Base-by-base conservation (phyloP, 2,329 filamentous ascomycete species). In the Talaromyces sp. region DNA sequence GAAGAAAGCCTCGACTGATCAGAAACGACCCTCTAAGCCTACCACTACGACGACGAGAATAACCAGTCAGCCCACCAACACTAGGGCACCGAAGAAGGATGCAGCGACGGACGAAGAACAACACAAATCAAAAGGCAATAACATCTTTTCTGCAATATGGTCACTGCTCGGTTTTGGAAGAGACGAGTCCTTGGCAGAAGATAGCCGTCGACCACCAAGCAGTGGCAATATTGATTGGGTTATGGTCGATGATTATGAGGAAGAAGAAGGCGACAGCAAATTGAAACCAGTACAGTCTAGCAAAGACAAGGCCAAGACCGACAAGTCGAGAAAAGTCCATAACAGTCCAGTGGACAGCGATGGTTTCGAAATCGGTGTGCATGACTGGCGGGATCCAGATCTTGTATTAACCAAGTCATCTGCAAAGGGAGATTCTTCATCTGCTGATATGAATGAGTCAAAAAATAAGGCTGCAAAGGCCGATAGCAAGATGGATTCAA, bases 361-460 rank as follows among this genome's bases (percentile, higher is more conserved):
- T 72, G 85, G 83, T 62, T 93, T 93, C 72, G 83, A 90, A 50
- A 93, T 93, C 69, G 91, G 90, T n/a, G 86, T 92, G 12, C 89
- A 95, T 67, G 91, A 95, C 72, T 93, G 91, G 91, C 84, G 90
- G 67, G 91, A 95, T 72, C 88, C 90, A 5, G 90, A 92, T 72
- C 78, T 92, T 18, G 80, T 91, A 23, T 81, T 81, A 1, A 72
- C 77, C 42, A 75, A 75, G 56, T 71, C 67, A 63, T 73, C 67
- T 39, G 62, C 65, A 31, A 63, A 66, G 23, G 63, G 65, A 18
- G 66, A 64, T n/a, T 67, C 68, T 44, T 76, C 65, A 64, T 67
- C 64, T 25, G 58, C 69, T 44, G 58, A 68, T 35, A 70, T 23
- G 62, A 61, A 14, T 18, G 50, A 23, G n/a, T 67, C 66, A 14